phyloP scores from a whole-genome alignment of 768 basidiomycete genomes.

The Xerocomus potaroensis region DNA sequence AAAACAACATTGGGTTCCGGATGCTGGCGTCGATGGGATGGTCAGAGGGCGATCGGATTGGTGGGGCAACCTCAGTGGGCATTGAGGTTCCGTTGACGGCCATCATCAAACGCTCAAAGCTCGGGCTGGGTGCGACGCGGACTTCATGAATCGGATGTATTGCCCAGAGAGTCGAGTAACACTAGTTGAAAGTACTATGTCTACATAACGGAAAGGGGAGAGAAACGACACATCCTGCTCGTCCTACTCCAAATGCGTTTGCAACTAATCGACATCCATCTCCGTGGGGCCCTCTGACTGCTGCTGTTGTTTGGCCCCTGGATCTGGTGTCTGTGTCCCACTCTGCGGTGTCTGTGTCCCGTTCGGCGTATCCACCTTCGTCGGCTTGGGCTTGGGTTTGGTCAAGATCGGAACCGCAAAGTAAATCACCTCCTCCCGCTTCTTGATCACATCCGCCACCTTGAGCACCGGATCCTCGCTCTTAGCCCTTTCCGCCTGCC shows the following conservation, averaged over 20 bases:
- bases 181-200: constrained; percentile 3
- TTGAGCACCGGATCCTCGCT: constrained; percentile 83
- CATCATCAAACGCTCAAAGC: constrained; percentile 81
- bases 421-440: constrained; percentile 88
- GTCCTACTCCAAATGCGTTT: not conserved
- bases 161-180: too few species aligned
- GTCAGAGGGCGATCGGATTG: constrained; percentile 78
- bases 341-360: constrained; percentile 73
- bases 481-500: constrained; percentile 87
- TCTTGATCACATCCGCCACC: constrained; percentile 80
- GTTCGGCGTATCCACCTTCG: constrained; percentile 45
- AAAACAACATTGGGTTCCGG: constrained; percentile 80
- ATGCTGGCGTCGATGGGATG: constrained; percentile 91
- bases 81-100: constrained; percentile 76
- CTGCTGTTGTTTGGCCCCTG: constrained; percentile 32
- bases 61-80: constrained; percentile 50
- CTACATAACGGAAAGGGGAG: constrained; percentile 1
- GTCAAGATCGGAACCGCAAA: constrained; percentile 88
- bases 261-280: constrained; percentile 79
- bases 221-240: not conserved
- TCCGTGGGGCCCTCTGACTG: constrained; percentile 48
- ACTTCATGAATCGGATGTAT: not conserved
- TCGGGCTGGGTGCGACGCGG: constrained; percentile 70
- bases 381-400: constrained; percentile 86
- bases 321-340: constrained; percentile 54